These are phyloP conservation scores for Boletus albobrunnescens DNA, from an alignment of 1,284 basidiomycete species.

Conservation along the genomic window DNA sequence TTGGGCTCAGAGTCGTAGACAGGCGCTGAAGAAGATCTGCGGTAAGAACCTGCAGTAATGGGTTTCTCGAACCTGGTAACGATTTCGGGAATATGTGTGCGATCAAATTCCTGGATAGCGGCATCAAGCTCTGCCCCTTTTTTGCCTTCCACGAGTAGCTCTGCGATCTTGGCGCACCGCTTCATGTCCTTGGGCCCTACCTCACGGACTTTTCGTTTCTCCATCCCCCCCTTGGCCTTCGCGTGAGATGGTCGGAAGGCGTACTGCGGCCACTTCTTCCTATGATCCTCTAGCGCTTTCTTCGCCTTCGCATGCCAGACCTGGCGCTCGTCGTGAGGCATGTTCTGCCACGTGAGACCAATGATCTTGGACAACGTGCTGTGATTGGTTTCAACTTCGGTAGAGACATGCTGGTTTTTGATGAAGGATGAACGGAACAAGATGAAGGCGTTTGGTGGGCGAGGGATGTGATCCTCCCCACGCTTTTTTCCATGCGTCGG, in stretches of 20 bases:
- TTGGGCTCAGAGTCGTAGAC: constrained; percentile 21
- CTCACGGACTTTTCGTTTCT: constrained; percentile 62
- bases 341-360: constrained; percentile 69
- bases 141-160: constrained; percentile 69
- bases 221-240: constrained; percentile 41
- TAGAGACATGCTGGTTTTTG: constrained; percentile 68
- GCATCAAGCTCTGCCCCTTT: constrained; percentile 65
- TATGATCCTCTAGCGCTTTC: constrained; percentile 62
- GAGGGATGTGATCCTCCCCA: constrained; percentile 73
- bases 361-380: constrained; percentile 73
- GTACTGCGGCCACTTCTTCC: constrained; percentile 65
- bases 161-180: constrained; percentile 74
- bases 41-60: constrained; percentile 59
- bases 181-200: constrained; percentile 66
- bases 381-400: constrained; percentile 75
- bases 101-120: constrained; percentile 72
- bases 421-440: constrained; percentile 82
- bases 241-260: constrained; percentile 61
- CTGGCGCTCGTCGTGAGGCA: constrained; percentile 64
- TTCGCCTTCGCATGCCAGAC: constrained; percentile 68
- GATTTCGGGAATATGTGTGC: constrained; percentile 57
- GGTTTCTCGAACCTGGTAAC: constrained; percentile 69
- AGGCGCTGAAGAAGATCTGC: constrained; percentile 49
- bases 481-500: constrained; percentile 58
- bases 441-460: constrained; percentile 87